Base-by-base conservation (phyloP, 768 basidiomycete genomes). In the Candolleomyces eurysporus region DNA sequence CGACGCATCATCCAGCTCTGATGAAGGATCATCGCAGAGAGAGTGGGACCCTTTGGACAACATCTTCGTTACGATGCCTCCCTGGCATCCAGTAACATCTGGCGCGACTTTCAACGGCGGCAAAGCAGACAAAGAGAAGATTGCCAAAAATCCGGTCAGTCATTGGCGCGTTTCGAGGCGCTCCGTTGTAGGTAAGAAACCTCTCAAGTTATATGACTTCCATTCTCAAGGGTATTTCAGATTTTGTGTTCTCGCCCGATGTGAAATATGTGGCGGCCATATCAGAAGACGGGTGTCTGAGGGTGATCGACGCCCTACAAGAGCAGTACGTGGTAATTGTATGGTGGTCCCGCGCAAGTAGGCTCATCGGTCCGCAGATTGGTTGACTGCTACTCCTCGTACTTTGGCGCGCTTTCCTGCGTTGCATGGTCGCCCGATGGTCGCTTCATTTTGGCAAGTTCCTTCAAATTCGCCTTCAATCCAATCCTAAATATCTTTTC, bases 351-450 rank as follows among this genome's bases (percentile, higher is more conserved):
- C 39, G 52, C 52, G 10, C 55, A 43, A 36, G 40, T 51, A 49
- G 26, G 6, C 19, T 45, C n/a, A 36, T 21, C 17, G 40, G 10
- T 49, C 11, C 8, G 16, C 62, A 96, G 96, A 67, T 82, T 98
- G n/a, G 84, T 94, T 19, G 94, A 98, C 71, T 92, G 91, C 63
- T 98, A 92, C 69, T 88, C 92, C 0, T 94, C 94, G 4, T 99
- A 99, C 73, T 99, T 98, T 68, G 96, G 96, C 16, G 83, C 92
- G 2, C 71, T 99, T 40, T 95, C 89, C 4, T 92, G 90, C 64
- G 88, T 98, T 1, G 87, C 92, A 0, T 98, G 96, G 95, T 96
- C 94, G 3, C 95, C 95, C 0, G 96, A 98, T 71, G 92, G 94
- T 13, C 86, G 96, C 19, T 98, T 96, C 70, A 89, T 99, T 51